Percentiles rank a stretch among this genome's conserved stretches.
These are phyloP conservation scores for Alternaria triticina DNA, from an alignment of 2,329 filamentous ascomycete genomes.

Conservation along the genomic window DNA sequence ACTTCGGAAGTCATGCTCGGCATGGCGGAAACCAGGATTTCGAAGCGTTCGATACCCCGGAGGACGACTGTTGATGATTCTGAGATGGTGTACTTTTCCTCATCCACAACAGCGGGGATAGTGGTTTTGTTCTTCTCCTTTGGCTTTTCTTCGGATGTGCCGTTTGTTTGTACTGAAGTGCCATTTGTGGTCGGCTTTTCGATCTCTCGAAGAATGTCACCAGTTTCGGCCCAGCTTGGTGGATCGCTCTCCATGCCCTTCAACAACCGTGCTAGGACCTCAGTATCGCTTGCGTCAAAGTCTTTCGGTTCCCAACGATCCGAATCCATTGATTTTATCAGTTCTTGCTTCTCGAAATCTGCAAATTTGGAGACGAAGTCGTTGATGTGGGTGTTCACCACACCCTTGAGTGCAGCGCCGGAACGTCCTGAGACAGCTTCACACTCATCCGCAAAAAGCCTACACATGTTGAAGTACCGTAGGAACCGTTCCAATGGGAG, in stretches of 20 bases:
- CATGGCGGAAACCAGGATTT: conserved; percentile 82
- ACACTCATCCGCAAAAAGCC: conserved; percentile 85
- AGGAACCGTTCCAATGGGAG: conserved; percentile 74
- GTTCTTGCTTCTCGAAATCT: conserved; percentile 73
- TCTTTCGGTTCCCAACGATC: conserved; percentile 83
- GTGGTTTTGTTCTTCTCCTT: conserved; percentile 55
- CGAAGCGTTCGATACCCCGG: conserved; percentile 79
- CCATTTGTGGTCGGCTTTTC: conserved; percentile 32
- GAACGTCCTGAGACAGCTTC: conserved; percentile 83
- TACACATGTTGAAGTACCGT: conserved; percentile 81
- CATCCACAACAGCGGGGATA: conserved; percentile 74
- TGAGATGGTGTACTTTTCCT: conserved; percentile 84
- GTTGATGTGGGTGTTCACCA: conserved; percentile 82
- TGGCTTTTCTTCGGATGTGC: conserved; percentile 35
- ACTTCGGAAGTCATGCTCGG: conserved; percentile 89
- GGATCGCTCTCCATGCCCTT: conserved; percentile 75
- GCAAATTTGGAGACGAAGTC: conserved; percentile 77
- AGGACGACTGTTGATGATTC: conserved; percentile 83
- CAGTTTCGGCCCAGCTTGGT: conserved; percentile 67
- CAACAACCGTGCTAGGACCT: conserved; percentile 68
- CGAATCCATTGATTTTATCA: conserved; percentile 78
- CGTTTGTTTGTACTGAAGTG: conserved; percentile 36
- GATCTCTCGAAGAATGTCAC: conserved; percentile 46
- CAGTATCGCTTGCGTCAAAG: conserved; percentile 68
- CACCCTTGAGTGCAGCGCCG: conserved; percentile 75